A percentile compares a stretch with the other conserved stretches of the same genome.
These are phyloP conservation scores for Phaffomyces thermotolerans DNA, from an alignment of 805 yeast species.

Conservation along the genomic window DNA sequence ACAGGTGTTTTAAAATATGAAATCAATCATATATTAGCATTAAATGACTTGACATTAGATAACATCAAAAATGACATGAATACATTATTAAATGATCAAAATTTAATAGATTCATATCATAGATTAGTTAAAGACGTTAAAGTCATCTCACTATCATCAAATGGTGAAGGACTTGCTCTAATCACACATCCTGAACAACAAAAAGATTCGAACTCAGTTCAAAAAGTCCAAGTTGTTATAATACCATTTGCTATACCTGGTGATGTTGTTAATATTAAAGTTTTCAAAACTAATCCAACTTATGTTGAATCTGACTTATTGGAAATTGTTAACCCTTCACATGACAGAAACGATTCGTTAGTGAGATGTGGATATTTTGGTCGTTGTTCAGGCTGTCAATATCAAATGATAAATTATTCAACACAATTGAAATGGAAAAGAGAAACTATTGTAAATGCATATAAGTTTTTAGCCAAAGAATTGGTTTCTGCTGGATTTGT, in stretches of 20 bases:
- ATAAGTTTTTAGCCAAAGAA: conserved; percentile 61
- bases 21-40: conserved; percentile 49
- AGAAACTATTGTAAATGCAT: conserved; percentile 75
- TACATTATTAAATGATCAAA: conserved; percentile 53
- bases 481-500: conserved; percentile 35
- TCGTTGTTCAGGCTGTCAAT: conserved; percentile 91
- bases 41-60: conserved; percentile 34
- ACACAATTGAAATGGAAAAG: conserved; percentile 69
- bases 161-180: conserved; percentile 83
- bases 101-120: conserved; percentile 41
- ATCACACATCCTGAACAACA: conserved; percentile 47
- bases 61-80: conserved; percentile 60
- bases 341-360: conserved; percentile 44
- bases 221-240: conserved; percentile 51
- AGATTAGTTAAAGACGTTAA: conserved; percentile 51
- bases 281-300: conserved; percentile 70
- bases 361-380: conserved; percentile 83
- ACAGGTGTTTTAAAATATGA: conserved; percentile 73
- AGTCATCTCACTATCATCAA: conserved; percentile 56
- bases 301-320: conserved; percentile 73
- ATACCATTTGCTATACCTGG: conserved; percentile 90
- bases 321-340: conserved; percentile 37
- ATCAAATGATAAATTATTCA: conserved; percentile 68
- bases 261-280: conserved; percentile 60
- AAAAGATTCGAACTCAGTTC: background rate